Percentiles rank a stretch among this genome's conserved stretches.
phyloP scores from a whole-genome alignment of 345 rosid genomes.

The Brassica carinata region DNA sequence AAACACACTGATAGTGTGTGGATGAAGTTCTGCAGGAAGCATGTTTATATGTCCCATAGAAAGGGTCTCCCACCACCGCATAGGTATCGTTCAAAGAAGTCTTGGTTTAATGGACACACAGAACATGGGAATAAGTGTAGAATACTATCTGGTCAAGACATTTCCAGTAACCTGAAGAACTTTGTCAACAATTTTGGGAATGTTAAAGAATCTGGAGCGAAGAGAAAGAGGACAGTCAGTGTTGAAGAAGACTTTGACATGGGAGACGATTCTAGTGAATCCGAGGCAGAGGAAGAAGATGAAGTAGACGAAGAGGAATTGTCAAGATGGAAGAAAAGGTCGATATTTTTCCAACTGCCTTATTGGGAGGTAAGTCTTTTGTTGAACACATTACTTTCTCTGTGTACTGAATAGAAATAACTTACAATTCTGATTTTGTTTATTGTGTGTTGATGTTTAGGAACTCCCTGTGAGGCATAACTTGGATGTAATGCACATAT shows the following conservation, averaged over 20 bases:
- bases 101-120: not conserved
- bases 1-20: not conserved
- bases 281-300: not conserved
- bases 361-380: slow-evolving; percentile 6
- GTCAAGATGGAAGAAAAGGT: not conserved
- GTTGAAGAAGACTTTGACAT: not conserved
- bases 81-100: not conserved
- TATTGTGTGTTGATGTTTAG: not conserved
- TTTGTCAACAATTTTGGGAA: not conserved
- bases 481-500: not conserved
- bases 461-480: not conserved
- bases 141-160: not conserved
- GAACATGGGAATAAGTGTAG: not conserved
- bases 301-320: not conserved
- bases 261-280: not conserved
- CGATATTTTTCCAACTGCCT: not conserved
- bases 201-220: not conserved
- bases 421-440: not conserved
- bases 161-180: not conserved
- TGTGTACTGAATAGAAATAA: not conserved
- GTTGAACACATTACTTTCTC: not conserved
- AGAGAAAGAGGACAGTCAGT: not conserved
- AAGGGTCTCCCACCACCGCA: not conserved
- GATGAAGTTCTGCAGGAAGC: not conserved
- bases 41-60: not conserved